A percentile compares a stretch with the other conserved stretches of the same genome.
Conservation (phyloP, 2,329 filamentous ascomycete species). For the Pseudodiploospora longispora region DNA sequence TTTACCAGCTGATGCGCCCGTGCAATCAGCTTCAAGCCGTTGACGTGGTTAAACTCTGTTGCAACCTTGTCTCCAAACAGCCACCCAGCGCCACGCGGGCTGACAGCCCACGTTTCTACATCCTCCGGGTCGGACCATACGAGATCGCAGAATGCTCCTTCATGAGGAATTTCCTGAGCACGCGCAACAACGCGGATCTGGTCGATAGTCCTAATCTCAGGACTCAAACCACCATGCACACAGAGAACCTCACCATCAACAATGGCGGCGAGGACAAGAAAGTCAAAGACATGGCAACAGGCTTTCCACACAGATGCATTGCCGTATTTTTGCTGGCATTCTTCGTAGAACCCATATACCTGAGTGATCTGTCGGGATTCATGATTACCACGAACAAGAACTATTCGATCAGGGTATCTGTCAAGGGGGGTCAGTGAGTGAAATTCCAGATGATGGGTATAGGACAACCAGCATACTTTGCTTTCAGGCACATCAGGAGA, state of each 20-base stretch:
- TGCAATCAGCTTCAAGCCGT: constrained; percentile 89
- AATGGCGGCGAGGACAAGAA: constrained; percentile 90
- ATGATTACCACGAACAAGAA: constrained; percentile 95
- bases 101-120: constrained; percentile 91
- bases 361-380: constrained; percentile 97
- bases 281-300: constrained; percentile 99
- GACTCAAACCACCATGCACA: constrained; percentile 85
- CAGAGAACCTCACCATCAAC: constrained; percentile 98
- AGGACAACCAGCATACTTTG: constrained; percentile 37
- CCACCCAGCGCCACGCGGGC: constrained; percentile 91
- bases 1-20: constrained; percentile 98
- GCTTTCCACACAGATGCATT: constrained; percentile 99
- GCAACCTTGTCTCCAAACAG: constrained; percentile 97
- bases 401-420: constrained; percentile 90
- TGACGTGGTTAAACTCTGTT: constrained; percentile 95
- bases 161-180: constrained; percentile 95
- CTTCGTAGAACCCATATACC: constrained; percentile 98
- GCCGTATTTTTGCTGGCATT: constrained; percentile 96
- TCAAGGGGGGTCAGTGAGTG: not conserved
- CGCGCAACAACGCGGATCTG: constrained; percentile 98
- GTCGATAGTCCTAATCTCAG: constrained; percentile 93
- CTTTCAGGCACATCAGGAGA: constrained; percentile 88
- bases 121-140: constrained; percentile 99
- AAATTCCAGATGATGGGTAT: not conserved
- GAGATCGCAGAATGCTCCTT: constrained; percentile 95